These are phyloP conservation scores for Blakeslea trispora DNA, from an alignment of 371 early-diverging fungal species.

Conservation along the genomic window DNA sequence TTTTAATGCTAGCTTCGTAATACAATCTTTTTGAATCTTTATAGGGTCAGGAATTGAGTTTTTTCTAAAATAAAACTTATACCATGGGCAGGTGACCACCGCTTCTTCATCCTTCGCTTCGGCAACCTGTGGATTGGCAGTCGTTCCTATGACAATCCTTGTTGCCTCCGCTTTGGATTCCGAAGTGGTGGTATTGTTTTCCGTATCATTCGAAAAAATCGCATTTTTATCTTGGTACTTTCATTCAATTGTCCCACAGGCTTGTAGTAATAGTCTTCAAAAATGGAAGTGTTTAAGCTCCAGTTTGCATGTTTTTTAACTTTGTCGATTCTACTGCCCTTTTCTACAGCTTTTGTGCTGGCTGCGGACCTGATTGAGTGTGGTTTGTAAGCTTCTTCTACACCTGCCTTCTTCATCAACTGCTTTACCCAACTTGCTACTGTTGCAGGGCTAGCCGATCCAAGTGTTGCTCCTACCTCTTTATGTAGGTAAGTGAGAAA, in stretches of 20 bases:
- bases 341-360: slow-evolving; percentile 16
- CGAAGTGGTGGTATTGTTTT: slow-evolving; percentile 16
- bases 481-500: slow-evolving; percentile 2
- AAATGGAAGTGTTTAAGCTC: background rate
- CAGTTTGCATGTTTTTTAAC: slow-evolving; percentile 19
- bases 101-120: slow-evolving; percentile 14
- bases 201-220: slow-evolving; percentile 9
- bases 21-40: too few relatives aligned
- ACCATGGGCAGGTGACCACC: slow-evolving; percentile 14
- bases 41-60: too few relatives aligned
- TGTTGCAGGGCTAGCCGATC: background rate
- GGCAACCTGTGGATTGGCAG: slow-evolving; percentile 15
- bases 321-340: background rate
- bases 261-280: slow-evolving; percentile 55
- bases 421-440: background rate
- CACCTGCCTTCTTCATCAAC: slow-evolving; percentile 1
- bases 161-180: slow-evolving; percentile 15
- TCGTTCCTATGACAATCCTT: slow-evolving; percentile 17
- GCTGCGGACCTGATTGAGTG: slow-evolving; percentile 14
- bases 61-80: too few relatives aligned
- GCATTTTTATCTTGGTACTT: slow-evolving; percentile 83
- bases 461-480: background rate
- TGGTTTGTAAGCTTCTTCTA: slow-evolving; percentile 5
- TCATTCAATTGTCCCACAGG: slow-evolving; percentile 68
- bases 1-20: too few relatives aligned